Base-by-base conservation (phyloP, 1,284 basidiomycete species). In the Boletellus deceptivus region DNA sequence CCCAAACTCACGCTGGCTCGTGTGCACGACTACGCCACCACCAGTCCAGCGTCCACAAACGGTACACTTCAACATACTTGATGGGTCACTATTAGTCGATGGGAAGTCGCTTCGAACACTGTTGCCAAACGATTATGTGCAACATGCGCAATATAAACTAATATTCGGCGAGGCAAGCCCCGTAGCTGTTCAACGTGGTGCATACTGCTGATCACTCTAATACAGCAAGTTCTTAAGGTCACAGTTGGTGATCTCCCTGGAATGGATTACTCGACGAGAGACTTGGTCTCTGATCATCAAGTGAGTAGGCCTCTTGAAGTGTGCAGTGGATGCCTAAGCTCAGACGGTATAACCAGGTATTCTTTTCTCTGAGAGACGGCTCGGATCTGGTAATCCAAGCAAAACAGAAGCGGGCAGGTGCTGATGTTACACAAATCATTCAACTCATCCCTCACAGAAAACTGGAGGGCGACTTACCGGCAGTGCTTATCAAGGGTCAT, bases 381-480 rank as follows among this genome's bases (percentile, higher is more conserved):
- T 27, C 40, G 8, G 27, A 42, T 11, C 40, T 42, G 3, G 27
- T 42, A 17, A 18, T 42, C 16, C 40, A 9, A 42, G 40, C 40
- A n/a, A 29, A 29, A 13, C 40, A 6, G 13, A 17, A 18, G 17
- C 16, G 1, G n/a, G 9, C 6, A 6, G n/a, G 18, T 2, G 13
- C 25, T n/a, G 10, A 1, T 14, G 10, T 18, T 18, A 11, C 24
- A 16, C 25, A 18, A 1, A 29, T 31, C 4, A 11, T 42, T 10
- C 25, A 42, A n/a, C 27, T 42, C 9, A 42, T 42, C 6, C 40
- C 40, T 29, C 40, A 29, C 14, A 38, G 47, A 10, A 54, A 56
- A 14, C 56, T 79, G 10, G 31, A n/a, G 3, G 48, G 55, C 0
- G 77, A 78, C 50, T 54, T 79, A 2, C 77, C 77, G 0, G 33